A percentile compares a stretch with the other conserved stretches of the same genome.
Evolutionary conservation across 345 rosid species (phyloP).

Genomic region (Leavenworthia alabamica): DNA sequence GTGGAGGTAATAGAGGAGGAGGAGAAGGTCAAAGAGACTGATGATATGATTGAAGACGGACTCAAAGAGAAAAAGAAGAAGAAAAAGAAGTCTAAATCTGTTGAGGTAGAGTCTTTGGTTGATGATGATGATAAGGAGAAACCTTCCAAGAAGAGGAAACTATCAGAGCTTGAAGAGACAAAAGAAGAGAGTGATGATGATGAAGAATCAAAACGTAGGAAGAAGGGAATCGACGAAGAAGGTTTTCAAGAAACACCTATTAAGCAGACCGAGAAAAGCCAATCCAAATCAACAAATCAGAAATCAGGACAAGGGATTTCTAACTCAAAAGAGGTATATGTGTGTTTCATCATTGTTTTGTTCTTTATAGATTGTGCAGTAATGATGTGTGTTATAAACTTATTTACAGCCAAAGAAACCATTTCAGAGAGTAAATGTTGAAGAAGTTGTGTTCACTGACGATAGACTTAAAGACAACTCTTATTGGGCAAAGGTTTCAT

Average conservation of each 20-base stretch:
- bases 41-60: constrained; percentile 24
- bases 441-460: constrained; percentile 61
- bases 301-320: constrained; percentile 38
- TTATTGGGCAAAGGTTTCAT: constrained; percentile 78
- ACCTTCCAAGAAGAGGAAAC: constrained; percentile 71
- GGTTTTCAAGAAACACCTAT: constrained; percentile 30
- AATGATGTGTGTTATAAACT: not conserved
- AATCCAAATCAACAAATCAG: constrained; percentile 33
- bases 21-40: constrained; percentile 27
- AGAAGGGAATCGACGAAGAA: constrained; percentile 28
- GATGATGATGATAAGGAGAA: constrained; percentile 20
- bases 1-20: constrained; percentile 22
- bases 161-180: constrained; percentile 43
- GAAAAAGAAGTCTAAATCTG: constrained; percentile 41
- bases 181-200: constrained; percentile 26
- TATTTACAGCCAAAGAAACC: constrained; percentile 54
- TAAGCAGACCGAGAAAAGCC: constrained; percentile 35
- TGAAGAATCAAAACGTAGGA: constrained; percentile 51
- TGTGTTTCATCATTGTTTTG: too few species aligned
- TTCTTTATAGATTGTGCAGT: too few species aligned
- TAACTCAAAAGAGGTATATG: constrained; percentile 63
- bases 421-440: constrained; percentile 76
- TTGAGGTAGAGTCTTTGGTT: constrained; percentile 12
- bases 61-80: constrained; percentile 35
- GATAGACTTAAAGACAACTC: constrained; percentile 84